Percentiles rank a stretch among this genome's conserved stretches.
phyloP scores from a whole-genome alignment of 1,284 basidiomycete genomes.

The Naganishia albida region DNA sequence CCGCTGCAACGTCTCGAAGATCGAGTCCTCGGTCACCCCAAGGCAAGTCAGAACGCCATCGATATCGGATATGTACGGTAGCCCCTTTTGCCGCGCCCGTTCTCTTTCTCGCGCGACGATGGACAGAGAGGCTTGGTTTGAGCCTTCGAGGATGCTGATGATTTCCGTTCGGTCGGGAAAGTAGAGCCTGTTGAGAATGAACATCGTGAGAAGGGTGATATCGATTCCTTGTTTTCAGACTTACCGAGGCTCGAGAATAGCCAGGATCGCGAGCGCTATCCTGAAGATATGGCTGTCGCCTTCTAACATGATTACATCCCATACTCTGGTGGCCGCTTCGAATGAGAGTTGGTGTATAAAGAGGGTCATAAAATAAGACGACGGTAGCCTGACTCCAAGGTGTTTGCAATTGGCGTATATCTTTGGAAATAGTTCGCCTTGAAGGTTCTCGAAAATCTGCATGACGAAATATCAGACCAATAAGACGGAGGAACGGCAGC shows the following conservation, averaged over 20 bases:
- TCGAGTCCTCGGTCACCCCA: slow-evolving; percentile 76
- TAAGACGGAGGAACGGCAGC: not conserved
- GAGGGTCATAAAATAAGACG: slow-evolving; percentile 72
- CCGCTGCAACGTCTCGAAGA: slow-evolving; percentile 71
- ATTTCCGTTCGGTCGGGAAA: slow-evolving; percentile 62
- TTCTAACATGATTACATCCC: slow-evolving; percentile 64
- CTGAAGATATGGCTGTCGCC: slow-evolving; percentile 65
- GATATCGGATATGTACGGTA: slow-evolving; percentile 59
- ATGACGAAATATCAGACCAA: slow-evolving; percentile 36
- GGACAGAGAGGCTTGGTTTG: slow-evolving; percentile 47
- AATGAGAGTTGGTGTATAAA: slow-evolving; percentile 86
- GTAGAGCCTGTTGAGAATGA: slow-evolving; percentile 42
- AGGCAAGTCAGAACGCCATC: slow-evolving; percentile 82
- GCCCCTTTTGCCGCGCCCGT: slow-evolving; percentile 58
- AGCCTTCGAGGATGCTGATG: slow-evolving; percentile 74
- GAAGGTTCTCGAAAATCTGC: slow-evolving; percentile 87
- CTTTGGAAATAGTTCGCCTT: slow-evolving; percentile 93
- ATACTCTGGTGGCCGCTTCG: slow-evolving; percentile 79
- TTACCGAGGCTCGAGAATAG: slow-evolving; percentile 75
- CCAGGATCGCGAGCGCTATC: slow-evolving; percentile 76
- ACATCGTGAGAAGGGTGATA: not conserved
- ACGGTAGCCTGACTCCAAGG: slow-evolving; percentile 53
- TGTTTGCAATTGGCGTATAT: slow-evolving; percentile 96
- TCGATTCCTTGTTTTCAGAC: slow-evolving; percentile 10
- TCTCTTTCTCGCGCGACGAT: slow-evolving; percentile 57